Base-by-base conservation (phyloP, 2,329 filamentous ascomycete species). In the Colletotrichum scovillei region DNA sequence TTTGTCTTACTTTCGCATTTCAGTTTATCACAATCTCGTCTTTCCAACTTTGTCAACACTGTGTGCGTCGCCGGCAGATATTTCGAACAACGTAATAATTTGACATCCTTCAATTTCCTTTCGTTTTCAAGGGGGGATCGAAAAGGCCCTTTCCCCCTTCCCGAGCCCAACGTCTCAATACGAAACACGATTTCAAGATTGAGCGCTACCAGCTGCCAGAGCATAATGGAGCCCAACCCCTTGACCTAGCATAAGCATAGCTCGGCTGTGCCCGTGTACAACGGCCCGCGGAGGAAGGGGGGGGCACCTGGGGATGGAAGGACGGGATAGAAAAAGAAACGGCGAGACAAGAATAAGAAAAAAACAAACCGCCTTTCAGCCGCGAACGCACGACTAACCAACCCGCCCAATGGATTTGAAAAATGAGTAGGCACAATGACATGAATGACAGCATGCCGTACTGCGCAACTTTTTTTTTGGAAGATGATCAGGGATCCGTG, bases 221-320 rank as follows among this genome's bases (percentile, higher is more conserved):
- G 14, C 22, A 28, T n/a, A 53, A 28, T 11, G 22, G 16, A 42
- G 38, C 38, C 38, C 6, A 19, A 42, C 38, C 38, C 38, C 38
- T 19, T 42, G 38, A 42, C 38, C 38, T n/a, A 55, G n/a, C 30
- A 14, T 57, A 49, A n/a, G 16, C 26, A 26, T 59, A 22, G 63
- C 22, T n/a, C 64, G 69, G 59, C 62, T 64, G 46, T 62, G 53
- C 59, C 58, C 59, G 62, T 60, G 8, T 16, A 30, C 30, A 67
- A 57, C 68, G 72, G 69, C 69, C 72, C 63, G 58, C 30, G 63
- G 42, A 35, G 63, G 58, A n/a, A 7, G 14, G 16, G 19, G 3
- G 3, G 42, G 42, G 14, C 38, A 19, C 38, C n/a, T 49, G 42
- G 42, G 8, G 6, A 19, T 8, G 19, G 42, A 19, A n/a, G 19